phyloP scores from a whole-genome alignment of 495 filamentous ascomycete genomes.

The Aspergillus homomorphus region DNA sequence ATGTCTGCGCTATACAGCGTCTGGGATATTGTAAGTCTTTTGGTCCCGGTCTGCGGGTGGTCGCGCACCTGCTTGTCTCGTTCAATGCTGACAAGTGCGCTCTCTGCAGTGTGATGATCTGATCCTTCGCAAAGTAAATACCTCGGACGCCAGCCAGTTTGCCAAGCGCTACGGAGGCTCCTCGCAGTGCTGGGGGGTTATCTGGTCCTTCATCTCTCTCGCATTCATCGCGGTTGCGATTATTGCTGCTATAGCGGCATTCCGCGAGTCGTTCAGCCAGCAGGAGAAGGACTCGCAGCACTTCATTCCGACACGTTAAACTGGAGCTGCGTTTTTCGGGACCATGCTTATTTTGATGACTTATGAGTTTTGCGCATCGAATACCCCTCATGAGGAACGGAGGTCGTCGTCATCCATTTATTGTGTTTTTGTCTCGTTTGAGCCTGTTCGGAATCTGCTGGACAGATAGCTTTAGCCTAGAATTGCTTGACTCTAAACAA shows the following conservation, averaged over 20 bases:
- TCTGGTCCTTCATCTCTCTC: conserved; percentile 71
- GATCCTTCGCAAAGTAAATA: conserved; percentile 79
- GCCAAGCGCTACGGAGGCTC: conserved; percentile 74
- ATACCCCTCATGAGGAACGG: not conserved
- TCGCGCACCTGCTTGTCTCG: not conserved
- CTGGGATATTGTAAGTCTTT: conserved; percentile 71
- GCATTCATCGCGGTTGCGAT: conserved; percentile 69
- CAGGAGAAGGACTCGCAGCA: conserved; percentile 66
- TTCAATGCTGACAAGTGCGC: conserved; percentile 5
- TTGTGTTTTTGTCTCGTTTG: not conserved
- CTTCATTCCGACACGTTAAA: conserved; percentile 54
- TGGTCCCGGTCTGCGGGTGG: not conserved
- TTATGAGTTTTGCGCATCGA: not conserved
- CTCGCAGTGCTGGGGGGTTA: conserved; percentile 76
- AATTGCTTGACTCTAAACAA: too few relatives aligned
- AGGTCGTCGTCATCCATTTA: not conserved
- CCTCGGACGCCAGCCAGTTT: conserved; percentile 77
- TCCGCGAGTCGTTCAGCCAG: conserved; percentile 62
- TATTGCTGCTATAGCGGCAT: conserved; percentile 70
- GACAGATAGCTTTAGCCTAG: too few relatives aligned
- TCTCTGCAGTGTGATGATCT: conserved; percentile 65
- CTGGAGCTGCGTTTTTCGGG: not conserved
- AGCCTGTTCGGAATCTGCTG: not conserved
- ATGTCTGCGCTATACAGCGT: conserved; percentile 76
- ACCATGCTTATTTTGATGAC: not conserved